Percentiles rank a stretch among this genome's conserved stretches.
phyloP scores from a whole-genome alignment of 768 basidiomycete genomes.

The Rhodotorula graminis region DNA sequence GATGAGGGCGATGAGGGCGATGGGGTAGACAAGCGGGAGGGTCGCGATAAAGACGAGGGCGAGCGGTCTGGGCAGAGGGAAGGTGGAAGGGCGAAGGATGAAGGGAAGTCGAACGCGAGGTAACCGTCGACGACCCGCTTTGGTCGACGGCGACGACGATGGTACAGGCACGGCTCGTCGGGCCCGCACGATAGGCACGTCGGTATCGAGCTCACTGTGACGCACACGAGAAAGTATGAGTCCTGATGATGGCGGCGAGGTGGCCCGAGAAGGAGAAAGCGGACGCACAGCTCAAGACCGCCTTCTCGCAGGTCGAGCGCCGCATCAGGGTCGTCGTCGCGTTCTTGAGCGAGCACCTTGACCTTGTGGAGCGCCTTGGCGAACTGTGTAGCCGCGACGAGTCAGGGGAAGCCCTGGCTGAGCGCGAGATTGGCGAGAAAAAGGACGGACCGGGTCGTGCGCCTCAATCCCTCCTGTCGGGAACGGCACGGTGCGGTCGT shows the following conservation, averaged over 20 bases:
- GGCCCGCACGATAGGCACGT: constrained; percentile 57
- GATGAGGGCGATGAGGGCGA: constrained; percentile 43
- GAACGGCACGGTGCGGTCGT: constrained; percentile 75
- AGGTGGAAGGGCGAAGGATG: constrained; percentile 55
- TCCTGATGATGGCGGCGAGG: accelerated
- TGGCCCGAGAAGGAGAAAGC: too few relatives aligned
- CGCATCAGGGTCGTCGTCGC: constrained; percentile 62
- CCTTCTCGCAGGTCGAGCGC: constrained; percentile 13
- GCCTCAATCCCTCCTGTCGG: constrained; percentile 68
- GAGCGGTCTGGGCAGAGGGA: constrained; percentile 52
- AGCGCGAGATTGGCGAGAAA: too few relatives aligned
- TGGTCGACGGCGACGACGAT: background rate
- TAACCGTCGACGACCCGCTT: constrained; percentile 55
- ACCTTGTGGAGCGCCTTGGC: constrained; percentile 30
- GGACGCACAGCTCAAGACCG: constrained; percentile 20
- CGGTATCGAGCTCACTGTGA: constrained; percentile 50
- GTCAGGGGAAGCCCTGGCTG: too few relatives aligned
- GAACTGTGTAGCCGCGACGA: background rate
- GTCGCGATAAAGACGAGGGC: constrained; percentile 17
- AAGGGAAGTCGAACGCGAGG: constrained; percentile 55
- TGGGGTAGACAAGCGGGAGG: constrained; percentile 34
- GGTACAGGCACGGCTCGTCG: constrained; percentile 61
- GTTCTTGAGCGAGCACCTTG: constrained; percentile 45
- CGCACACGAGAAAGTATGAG: constrained; percentile 4
- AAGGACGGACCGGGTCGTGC: constrained; percentile 52